Conservation (phyloP, 768 basidiomycete genomes). For the Crucibulum laeve region DNA sequence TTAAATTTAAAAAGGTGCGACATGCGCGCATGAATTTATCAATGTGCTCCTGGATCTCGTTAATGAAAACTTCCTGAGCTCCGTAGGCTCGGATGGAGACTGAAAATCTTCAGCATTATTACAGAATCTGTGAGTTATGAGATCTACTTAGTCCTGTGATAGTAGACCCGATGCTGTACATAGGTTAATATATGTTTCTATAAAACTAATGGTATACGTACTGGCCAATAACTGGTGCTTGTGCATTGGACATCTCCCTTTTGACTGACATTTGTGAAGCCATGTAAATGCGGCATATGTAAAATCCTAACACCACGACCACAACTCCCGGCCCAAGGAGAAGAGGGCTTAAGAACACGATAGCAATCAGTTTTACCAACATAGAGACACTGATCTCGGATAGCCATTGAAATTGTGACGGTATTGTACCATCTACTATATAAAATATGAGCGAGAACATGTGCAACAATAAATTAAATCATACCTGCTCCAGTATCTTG, state of each 20-base stretch:
- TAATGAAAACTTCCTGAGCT: conserved; percentile 42
- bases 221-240: conserved; percentile 41
- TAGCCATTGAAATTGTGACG: conserved; percentile 21
- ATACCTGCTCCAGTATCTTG: background rate
- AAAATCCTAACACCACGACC: conserved; percentile 11
- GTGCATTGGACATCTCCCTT: conserved; percentile 39
- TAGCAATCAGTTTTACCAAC: conserved; percentile 35
- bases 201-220: conserved; percentile 20
- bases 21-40: conserved; percentile 43
- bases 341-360: conserved; percentile 36
- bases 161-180: conserved; percentile 45
- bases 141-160: conserved; percentile 47
- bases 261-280: conserved; percentile 41
- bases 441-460: background rate
- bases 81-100: conserved; percentile 62
- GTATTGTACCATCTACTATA: conserved; percentile 44
- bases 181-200: background rate
- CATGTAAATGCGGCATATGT: conserved; percentile 33
- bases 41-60: conserved; percentile 41
- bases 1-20: conserved; percentile 45
- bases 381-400: conserved; percentile 27
- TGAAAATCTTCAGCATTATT: conserved; percentile 8
- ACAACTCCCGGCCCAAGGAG: conserved; percentile 27
- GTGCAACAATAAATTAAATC: background rate
- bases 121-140: background rate